These are phyloP conservation scores for Aspergillus costaricaensis DNA, from an alignment of 2,329 filamentous ascomycete species.

Conservation along the genomic window DNA sequence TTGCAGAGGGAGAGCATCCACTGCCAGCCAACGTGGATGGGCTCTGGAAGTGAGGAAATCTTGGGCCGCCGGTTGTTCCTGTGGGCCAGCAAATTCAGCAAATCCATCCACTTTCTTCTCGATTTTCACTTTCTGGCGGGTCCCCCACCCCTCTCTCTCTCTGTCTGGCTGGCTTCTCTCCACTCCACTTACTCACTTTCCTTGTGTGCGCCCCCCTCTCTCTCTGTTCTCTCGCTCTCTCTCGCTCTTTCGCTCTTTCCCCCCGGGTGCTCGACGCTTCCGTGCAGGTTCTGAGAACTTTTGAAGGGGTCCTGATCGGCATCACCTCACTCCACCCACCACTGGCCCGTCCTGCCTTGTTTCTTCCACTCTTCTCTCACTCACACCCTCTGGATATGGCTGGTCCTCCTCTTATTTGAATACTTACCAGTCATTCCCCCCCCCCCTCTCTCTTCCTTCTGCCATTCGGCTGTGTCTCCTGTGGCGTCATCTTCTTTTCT, in stretches of 20 bases:
- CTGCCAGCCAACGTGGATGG: slow-evolving; percentile 9
- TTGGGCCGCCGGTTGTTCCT: slow-evolving; percentile 11
- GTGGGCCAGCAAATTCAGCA: slow-evolving; percentile 4
- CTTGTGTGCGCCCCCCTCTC: not conserved
- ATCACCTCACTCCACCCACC: slow-evolving; percentile 9
- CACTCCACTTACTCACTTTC: not conserved
- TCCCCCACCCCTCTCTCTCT: not conserved
- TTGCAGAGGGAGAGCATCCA: not conserved
- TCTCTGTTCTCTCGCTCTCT: not conserved
- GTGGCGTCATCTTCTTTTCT: slow-evolving; percentile 8
- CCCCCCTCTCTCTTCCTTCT: not conserved
- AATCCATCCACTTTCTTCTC: not conserved
- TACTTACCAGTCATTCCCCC: not conserved
- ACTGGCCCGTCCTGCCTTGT: not conserved
- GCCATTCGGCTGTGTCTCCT: not conserved
- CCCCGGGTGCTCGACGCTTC: slow-evolving; percentile 18
- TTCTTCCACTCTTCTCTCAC: not conserved
- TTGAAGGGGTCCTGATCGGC: slow-evolving; percentile 17
- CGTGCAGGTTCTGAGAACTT: slow-evolving; percentile 18
- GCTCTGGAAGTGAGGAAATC: not conserved
- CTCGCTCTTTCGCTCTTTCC: not conserved
- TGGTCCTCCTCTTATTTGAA: slow-evolving; percentile 7
- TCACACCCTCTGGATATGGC: not conserved
- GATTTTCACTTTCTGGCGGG: too few species aligned
- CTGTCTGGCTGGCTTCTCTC: not conserved